Conservation (phyloP, 371 early-diverging fungal species). For the Zancudomyces culisetae region DNA sequence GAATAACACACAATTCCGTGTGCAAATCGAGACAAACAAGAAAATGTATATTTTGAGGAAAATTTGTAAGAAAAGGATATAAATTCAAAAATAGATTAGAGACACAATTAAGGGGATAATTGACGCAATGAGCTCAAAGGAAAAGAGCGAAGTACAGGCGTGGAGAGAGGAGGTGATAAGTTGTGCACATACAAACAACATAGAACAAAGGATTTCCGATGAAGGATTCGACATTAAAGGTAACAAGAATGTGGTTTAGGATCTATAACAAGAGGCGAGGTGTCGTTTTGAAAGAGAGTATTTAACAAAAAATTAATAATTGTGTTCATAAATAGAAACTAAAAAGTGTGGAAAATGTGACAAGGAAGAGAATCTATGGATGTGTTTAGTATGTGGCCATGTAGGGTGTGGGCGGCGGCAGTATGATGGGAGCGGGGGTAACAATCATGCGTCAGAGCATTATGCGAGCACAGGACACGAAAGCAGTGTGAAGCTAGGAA, state of each 20-base stretch:
- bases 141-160: constrained; percentile 70
- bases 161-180: constrained; percentile 73
- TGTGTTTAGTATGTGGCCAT: constrained; percentile 56
- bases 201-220: constrained; percentile 37
- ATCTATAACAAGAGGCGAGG: too few relatives aligned
- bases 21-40: neutral
- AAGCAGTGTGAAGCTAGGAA: constrained; percentile 78
- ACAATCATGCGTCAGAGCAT: constrained; percentile 89
- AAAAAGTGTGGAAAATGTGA: constrained; percentile 80
- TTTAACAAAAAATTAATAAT: too few relatives aligned
- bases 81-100: constrained; percentile 3
- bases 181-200: constrained; percentile 61
- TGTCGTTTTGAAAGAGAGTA: neutral
- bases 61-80: neutral
- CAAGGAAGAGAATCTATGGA: constrained; percentile 61
- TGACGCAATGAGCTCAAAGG: constrained; percentile 52
- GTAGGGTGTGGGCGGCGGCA: constrained; percentile 76
- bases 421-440: constrained; percentile 97
- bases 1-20: neutral
- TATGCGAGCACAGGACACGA: constrained; percentile 66
- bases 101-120: constrained; percentile 44
- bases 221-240: constrained; percentile 6
- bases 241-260: too few relatives aligned
- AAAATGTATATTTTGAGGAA: neutral
- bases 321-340: constrained; percentile 21